Evolutionary conservation across 768 basidiomycete genomes (phyloP), one percentile per base, ranked within the genome.

Genomic region (Mycena amicta): DNA sequence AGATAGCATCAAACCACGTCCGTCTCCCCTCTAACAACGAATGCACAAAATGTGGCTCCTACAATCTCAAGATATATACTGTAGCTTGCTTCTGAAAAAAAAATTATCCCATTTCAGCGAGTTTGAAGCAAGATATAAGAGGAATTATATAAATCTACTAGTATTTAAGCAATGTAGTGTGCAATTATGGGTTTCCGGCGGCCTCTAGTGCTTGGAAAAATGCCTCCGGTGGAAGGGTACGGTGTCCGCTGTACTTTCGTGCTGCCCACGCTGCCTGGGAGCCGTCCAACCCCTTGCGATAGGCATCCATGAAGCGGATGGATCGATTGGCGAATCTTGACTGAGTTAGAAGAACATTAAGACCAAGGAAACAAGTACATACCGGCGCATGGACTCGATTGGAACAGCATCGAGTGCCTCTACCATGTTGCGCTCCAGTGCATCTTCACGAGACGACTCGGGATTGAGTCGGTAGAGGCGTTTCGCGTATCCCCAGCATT

Each of bases 401-500:
- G 70, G 54, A 0, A 74, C 65, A 1, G 58, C 29, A 13, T 69
- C 66, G 3, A 75, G 56, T 3, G 67, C 53, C 0, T 50, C 41
- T 3, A 65, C 4, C 4, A 70, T 58, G 53, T 74, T 74, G 0
- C 18, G n/a, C 49, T 71, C 64, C 2, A 74, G 54, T 27, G 70
- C 69, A 2, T 56, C 69, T 26, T 68, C 65, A 4, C 50, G 46
- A 1, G 53, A 51, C 1, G 67, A 68, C 3, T 47, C 22, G 25
- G 59, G 57, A n/a, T n/a, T 41, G 1, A 52, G 45, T 0, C 67
- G 58, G 55, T 69, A 71, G 3, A 65, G 18, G 15, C 61, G 58
- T 50, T 71, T 71, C 31, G 63, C 64, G 54, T 61, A 63, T 5
- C 70, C 68, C 67, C 66, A 70, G 25, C 52, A 56, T 56, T 59